A percentile compares a stretch with the other conserved stretches of the same genome.
phyloP scores from a whole-genome alignment of 352 stramenopile genomes.

The Elongisporangium undulatum region DNA sequence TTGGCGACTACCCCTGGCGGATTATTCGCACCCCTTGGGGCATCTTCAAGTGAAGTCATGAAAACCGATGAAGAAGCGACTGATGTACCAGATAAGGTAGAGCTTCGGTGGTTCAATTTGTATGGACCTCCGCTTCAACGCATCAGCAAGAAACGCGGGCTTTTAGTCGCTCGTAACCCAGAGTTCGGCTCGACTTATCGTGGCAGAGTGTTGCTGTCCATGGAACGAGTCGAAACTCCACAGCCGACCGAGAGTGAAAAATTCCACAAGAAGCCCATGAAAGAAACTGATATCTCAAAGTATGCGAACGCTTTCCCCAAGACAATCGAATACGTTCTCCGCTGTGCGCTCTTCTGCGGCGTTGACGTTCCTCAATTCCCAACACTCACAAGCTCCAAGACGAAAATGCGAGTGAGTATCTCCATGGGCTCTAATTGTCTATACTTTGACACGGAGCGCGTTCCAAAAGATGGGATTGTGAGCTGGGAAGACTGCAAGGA shows the following conservation, averaged over 20 bases:
- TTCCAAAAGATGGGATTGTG: slow-evolving; percentile 37
- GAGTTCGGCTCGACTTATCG: slow-evolving; percentile 79
- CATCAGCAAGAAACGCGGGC: slow-evolving; percentile 45
- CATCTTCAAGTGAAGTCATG: neutral
- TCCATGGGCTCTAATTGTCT: slow-evolving; percentile 42
- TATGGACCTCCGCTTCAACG: slow-evolving; percentile 75
- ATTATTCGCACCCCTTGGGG: slow-evolving; percentile 9
- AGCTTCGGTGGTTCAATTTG: slow-evolving; percentile 75
- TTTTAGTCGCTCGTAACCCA: slow-evolving; percentile 50
- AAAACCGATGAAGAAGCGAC: neutral
- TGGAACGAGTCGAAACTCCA: slow-evolving; percentile 47
- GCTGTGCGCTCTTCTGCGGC: slow-evolving; percentile 55
- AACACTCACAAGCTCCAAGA: slow-evolving; percentile 8
- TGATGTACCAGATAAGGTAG: slow-evolving; percentile 13
- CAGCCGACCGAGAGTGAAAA: slow-evolving; percentile 44
- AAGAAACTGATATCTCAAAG: slow-evolving; percentile 7
- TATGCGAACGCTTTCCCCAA: slow-evolving; percentile 22
- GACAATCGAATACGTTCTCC: slow-evolving; percentile 63
- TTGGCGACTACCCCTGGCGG: slow-evolving; percentile 17
- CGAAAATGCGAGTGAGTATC: slow-evolving; percentile 42
- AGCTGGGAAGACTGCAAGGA: slow-evolving; percentile 51
- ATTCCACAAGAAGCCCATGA: slow-evolving; percentile 52
- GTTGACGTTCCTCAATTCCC: slow-evolving; percentile 35
- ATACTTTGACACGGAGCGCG: slow-evolving; percentile 44
- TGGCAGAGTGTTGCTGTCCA: slow-evolving; percentile 73